phyloP scores from a whole-genome alignment of 1,139 yeast species.

The Spencermartinsiella ligniputridi region DNA sequence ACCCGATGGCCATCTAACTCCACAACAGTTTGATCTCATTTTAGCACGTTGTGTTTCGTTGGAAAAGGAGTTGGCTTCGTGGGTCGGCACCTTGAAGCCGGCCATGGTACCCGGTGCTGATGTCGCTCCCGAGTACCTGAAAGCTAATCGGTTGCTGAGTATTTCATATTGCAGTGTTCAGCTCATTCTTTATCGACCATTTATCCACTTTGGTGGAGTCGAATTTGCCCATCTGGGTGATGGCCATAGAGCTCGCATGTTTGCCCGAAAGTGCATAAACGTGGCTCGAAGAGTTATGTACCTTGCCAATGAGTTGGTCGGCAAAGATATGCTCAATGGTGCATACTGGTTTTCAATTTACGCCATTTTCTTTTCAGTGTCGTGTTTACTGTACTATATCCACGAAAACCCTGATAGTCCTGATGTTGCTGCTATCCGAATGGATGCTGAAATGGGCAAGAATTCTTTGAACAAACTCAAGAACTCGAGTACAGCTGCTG shows the following conservation, averaged over 20 bases:
- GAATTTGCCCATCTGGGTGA: constrained; percentile 31
- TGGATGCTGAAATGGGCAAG: constrained; percentile 80
- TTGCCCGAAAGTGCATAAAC: constrained; percentile 80
- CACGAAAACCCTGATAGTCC: constrained; percentile 68
- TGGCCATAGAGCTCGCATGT: constrained; percentile 50
- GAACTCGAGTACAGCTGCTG: constrained; percentile 72
- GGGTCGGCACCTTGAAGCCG: constrained; percentile 70
- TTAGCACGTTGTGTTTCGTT: constrained; percentile 30
- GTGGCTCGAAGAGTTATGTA: constrained; percentile 83
- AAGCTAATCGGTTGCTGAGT: constrained; percentile 75
- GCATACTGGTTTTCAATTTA: constrained; percentile 93
- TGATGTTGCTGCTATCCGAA: constrained; percentile 49
- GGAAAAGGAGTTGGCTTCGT: constrained; percentile 66
- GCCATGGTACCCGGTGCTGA: constrained; percentile 66
- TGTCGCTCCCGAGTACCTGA: constrained; percentile 63
- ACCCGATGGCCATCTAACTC: constrained; percentile 35
- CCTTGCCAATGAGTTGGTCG: constrained; percentile 77
- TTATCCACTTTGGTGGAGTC: constrained; percentile 71
- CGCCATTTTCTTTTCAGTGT: constrained; percentile 88
- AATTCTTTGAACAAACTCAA: constrained; percentile 66
- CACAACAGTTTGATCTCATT: constrained; percentile 57
- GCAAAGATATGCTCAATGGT: constrained; percentile 69
- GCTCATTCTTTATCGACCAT: constrained; percentile 83
- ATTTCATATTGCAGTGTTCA: constrained; percentile 79
- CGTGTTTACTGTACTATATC: constrained; percentile 78